Conservation (phyloP, 1,139 yeast species). For the Yamadazyma conglobata region DNA sequence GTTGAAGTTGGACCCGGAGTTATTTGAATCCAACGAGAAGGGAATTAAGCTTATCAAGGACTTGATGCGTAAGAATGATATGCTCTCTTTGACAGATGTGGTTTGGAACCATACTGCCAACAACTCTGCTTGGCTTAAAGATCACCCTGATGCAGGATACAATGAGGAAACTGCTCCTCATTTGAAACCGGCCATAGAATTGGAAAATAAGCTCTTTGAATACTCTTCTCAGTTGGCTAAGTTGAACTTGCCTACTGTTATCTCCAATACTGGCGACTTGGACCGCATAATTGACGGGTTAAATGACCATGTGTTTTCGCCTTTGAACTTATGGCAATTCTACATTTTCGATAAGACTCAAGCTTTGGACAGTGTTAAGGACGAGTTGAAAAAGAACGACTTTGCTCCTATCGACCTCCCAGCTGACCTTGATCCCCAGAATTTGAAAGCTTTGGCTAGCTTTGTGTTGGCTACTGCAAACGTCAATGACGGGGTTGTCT, state of each 20-base stretch:
- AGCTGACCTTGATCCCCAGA: constrained; percentile 24
- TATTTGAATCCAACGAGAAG: constrained; percentile 46
- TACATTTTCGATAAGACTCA: constrained; percentile 62
- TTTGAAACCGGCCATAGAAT: constrained; percentile 74
- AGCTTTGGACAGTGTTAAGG: constrained; percentile 22
- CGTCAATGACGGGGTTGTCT: constrained; percentile 19
- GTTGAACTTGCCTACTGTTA: constrained; percentile 57
- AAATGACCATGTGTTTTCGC: constrained; percentile 60
- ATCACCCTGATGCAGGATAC: constrained; percentile 90
- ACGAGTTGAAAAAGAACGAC: constrained; percentile 1
- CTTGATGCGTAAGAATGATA: constrained; percentile 53
- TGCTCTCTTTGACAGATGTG: constrained; percentile 82
- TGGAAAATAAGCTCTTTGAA: constrained; percentile 64
- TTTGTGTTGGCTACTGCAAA: constrained; percentile 46
- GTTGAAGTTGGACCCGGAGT: constrained; percentile 62
- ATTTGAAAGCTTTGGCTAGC: constrained; percentile 45
- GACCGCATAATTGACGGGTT: constrained; percentile 62
- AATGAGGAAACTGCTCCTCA: constrained; percentile 87
- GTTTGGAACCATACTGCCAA: constrained; percentile 95
- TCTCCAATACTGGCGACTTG: constrained; percentile 53
- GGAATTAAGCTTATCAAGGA: constrained; percentile 26
- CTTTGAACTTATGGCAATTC: constrained; percentile 79
- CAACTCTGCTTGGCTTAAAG: constrained; percentile 79
- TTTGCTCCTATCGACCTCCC: constrained; percentile 30
- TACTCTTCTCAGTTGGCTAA: constrained; percentile 55